Evolutionary conservation across 139 green algal species (phyloP), one percentile per base, ranked within the genome.

Genomic region (Chlorella sp.): DNA sequence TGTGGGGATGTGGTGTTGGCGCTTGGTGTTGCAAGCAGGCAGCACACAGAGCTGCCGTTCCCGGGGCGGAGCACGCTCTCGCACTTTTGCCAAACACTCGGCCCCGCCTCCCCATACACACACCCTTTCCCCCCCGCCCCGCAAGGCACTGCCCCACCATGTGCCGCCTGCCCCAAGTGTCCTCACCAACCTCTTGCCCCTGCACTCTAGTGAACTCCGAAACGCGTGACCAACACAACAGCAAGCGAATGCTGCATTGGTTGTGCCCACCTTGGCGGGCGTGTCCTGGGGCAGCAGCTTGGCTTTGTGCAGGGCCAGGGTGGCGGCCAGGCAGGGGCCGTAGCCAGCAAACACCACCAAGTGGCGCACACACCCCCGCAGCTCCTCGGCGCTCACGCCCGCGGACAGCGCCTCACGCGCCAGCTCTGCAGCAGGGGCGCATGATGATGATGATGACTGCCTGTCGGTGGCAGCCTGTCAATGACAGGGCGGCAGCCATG

Each of bases 271-370:
- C 89, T 96, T 96, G 64, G 87, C 94, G 26, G 92, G 94, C 1
- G 89, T 88, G 40, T 95, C 42, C 19, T 93, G 83, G 0, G 87
- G 81, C 81, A 94, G 69, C 30, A 94, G 75, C 88, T 90, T 90
- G 42, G 92, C 93, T 73, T 92, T 94, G 79, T 92, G 89, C 39
- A 95, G 91, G 21, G 91, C 82, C 9, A 95, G 91, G 30, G 90
- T 94, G 53, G 94, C 91, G 57, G 92, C 91, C 80, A 96, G 90
- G 77, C 89, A 93, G 36, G 94, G 86, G 5, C 90, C 92, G 81
- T 96, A 96, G 2, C 94, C 94, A 3, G 92, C 89, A 75, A 94
- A 88, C 91, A 95, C 91, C 30, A 96, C 89, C 1, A 96, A 69
- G 78, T 95, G 93, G 5, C 94, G 90, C 30, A 95, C 71, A 28